These are phyloP conservation scores for Leccinum fuscescens DNA, from an alignment of 1,284 basidiomycete genomes.

Conservation along the genomic window DNA sequence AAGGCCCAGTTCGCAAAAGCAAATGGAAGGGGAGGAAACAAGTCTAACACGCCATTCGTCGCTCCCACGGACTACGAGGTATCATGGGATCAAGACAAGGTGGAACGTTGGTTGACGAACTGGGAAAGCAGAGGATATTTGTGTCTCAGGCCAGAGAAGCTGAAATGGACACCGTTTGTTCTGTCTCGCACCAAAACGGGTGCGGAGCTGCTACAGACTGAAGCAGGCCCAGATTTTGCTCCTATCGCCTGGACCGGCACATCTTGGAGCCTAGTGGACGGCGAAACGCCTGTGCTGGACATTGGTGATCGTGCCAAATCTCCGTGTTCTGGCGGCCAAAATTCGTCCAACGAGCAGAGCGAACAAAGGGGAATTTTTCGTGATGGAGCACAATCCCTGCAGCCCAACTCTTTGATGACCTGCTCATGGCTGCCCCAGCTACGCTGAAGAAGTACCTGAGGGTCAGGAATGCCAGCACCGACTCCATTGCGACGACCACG, in stretches of 20 bases:
- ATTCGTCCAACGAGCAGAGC: constrained; percentile 17
- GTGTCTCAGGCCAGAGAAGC: constrained; percentile 76
- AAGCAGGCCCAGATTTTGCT: constrained; percentile 23
- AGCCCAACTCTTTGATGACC: constrained; percentile 34
- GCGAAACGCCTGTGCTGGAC: constrained; percentile 27
- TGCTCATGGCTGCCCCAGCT: constrained; percentile 19
- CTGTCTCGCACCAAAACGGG: constrained; percentile 57
- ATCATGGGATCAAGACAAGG: constrained; percentile 68
- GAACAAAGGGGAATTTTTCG: constrained; percentile 11
- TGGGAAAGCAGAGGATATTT: constrained; percentile 85
- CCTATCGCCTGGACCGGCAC: constrained; percentile 20
- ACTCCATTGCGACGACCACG: constrained; percentile 18
- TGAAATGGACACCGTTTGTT: constrained; percentile 96
- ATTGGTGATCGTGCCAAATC: constrained; percentile 20
- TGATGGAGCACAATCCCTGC: constrained; percentile 22
- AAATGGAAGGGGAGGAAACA: constrained; percentile 44
- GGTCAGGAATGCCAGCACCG: constrained; percentile 14
- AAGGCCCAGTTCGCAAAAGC: constrained; percentile 52
- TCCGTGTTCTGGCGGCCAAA: constrained; percentile 12
- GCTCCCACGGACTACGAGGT: constrained; percentile 79
- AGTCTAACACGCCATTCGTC: constrained; percentile 50
- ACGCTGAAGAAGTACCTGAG: constrained; percentile 14
- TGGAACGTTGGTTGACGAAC: constrained; percentile 63
- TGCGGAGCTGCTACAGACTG: constrained; percentile 35
- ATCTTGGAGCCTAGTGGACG: constrained; percentile 23